Conservation (phyloP, 2,329 filamentous ascomycete genomes). For the Cercospora brassicicola region DNA sequence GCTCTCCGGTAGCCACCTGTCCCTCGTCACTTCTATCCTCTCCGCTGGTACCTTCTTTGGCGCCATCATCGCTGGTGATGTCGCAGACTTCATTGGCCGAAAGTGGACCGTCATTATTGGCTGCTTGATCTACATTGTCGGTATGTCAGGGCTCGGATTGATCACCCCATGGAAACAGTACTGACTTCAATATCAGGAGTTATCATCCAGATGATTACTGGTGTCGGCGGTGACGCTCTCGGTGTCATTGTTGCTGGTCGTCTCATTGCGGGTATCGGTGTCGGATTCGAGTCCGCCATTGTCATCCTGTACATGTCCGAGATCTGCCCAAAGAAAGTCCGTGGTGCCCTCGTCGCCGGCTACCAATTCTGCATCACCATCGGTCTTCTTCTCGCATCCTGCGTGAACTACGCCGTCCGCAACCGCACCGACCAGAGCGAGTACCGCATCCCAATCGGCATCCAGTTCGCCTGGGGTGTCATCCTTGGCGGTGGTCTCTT, state of each 20-base stretch:
- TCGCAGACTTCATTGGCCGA: conserved; percentile 73
- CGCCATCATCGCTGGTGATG: conserved; percentile 72
- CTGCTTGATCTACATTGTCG: conserved; percentile 67
- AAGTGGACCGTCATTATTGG: conserved; percentile 70
- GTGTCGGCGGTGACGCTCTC: conserved; percentile 45
- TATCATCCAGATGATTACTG: conserved; percentile 62
- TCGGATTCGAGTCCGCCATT: conserved; percentile 77
- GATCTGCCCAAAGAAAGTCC: conserved; percentile 59
- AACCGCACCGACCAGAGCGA: conserved; percentile 61
- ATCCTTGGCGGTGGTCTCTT: conserved; percentile 72
- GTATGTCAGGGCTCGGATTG: conserved; percentile 24
- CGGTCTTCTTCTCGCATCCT: conserved; percentile 65
- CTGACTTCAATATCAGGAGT: conserved; percentile 43
- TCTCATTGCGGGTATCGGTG: conserved; percentile 73
- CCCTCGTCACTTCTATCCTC: conserved; percentile 72
- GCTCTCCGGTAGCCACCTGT: conserved; percentile 45
- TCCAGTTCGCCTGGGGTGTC: conserved; percentile 78
- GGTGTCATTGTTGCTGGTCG: conserved; percentile 70
- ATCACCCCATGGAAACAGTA: neutral
- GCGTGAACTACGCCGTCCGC: conserved; percentile 71
- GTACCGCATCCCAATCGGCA: conserved; percentile 76
- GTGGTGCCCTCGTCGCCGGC: conserved; percentile 75
- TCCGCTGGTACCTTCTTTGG: conserved; percentile 72
- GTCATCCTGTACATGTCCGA: conserved; percentile 88
- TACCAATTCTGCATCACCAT: conserved; percentile 85